phyloP scores from a whole-genome alignment of 805 yeast species.

The Yarrowia deformans region DNA sequence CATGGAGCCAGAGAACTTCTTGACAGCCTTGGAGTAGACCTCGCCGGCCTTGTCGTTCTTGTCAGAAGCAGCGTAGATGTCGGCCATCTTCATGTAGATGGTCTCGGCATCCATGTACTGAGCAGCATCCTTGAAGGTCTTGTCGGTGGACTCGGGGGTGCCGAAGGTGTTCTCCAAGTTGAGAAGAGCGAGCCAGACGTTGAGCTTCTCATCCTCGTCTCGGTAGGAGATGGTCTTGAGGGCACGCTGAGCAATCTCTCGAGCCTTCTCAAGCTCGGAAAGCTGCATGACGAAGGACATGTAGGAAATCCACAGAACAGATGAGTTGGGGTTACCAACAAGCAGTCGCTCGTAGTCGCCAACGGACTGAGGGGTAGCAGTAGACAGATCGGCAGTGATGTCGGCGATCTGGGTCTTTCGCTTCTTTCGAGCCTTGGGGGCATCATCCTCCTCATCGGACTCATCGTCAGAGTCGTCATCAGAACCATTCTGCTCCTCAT shows the following conservation, averaged over 20 bases:
- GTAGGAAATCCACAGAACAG: slow-evolving; percentile 95
- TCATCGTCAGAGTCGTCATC: slow-evolving; percentile 62
- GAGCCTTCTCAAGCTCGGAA: slow-evolving; percentile 92
- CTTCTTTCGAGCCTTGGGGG: slow-evolving; percentile 46
- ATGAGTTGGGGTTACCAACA: slow-evolving; percentile 91
- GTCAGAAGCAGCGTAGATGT: slow-evolving; percentile 76
- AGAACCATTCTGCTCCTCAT: slow-evolving; percentile 47
- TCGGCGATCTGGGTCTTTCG: slow-evolving; percentile 69
- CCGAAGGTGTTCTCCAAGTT: slow-evolving; percentile 96
- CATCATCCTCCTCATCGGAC: slow-evolving; percentile 61
- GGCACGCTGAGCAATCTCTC: slow-evolving; percentile 93
- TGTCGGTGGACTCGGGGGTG: slow-evolving; percentile 78
- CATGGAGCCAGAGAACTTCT: slow-evolving; percentile 76
- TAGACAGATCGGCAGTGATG: slow-evolving; percentile 80
- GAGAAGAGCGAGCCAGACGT: slow-evolving; percentile 93
- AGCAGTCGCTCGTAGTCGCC: slow-evolving; percentile 91
- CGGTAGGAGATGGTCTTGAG: slow-evolving; percentile 86
- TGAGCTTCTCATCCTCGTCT: slow-evolving; percentile 90
- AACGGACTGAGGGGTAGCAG: slow-evolving; percentile 89
- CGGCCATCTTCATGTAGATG: slow-evolving; percentile 80
- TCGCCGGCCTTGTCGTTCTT: slow-evolving; percentile 73
- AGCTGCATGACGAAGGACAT: slow-evolving; percentile 97
- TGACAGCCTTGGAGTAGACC: slow-evolving; percentile 69
- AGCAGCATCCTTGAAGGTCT: slow-evolving; percentile 79
- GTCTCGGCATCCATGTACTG: slow-evolving; percentile 89